Percentiles rank a stretch among this genome's conserved stretches.
These are phyloP conservation scores for Catharanthus roseus DNA, from an alignment of 257 asterid genomes.

Conservation along the genomic window DNA sequence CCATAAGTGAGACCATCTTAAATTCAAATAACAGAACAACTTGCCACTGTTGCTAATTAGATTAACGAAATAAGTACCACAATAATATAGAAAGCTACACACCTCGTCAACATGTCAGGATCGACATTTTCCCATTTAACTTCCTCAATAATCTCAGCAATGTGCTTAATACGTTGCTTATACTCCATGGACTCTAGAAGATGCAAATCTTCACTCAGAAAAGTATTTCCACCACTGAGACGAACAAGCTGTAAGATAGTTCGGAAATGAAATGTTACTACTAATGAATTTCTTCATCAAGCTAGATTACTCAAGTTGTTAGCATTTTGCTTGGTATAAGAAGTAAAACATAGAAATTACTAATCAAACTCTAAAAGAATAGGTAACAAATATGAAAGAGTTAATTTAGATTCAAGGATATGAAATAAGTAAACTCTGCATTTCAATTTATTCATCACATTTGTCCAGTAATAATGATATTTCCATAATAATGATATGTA, in stretches of 20 bases:
- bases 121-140: constrained; percentile 77
- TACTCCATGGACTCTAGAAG: constrained; percentile 93
- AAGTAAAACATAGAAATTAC: no score
- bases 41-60: neutral
- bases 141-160: constrained; percentile 80
- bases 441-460: neutral
- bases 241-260: constrained; percentile 53
- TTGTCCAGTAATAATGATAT: no score
- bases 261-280: neutral
- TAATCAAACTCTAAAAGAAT: neutral
- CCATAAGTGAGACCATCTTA: neutral
- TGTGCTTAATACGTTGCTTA: constrained; percentile 80
- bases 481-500: neutral
- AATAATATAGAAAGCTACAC: neutral
- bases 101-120: constrained; percentile 93
- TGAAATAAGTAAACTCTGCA: neutral
- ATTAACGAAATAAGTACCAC: neutral
- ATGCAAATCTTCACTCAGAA: constrained; percentile 84
- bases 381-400: neutral
- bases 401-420: neutral
- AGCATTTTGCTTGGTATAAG: no score
- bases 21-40: neutral
- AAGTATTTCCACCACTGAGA: constrained; percentile 46
- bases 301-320: neutral
- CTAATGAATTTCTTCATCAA: neutral